These are phyloP conservation scores for Azolla pinnata DNA, from an alignment of 75 land plant genomes.

Conservation along the genomic window DNA sequence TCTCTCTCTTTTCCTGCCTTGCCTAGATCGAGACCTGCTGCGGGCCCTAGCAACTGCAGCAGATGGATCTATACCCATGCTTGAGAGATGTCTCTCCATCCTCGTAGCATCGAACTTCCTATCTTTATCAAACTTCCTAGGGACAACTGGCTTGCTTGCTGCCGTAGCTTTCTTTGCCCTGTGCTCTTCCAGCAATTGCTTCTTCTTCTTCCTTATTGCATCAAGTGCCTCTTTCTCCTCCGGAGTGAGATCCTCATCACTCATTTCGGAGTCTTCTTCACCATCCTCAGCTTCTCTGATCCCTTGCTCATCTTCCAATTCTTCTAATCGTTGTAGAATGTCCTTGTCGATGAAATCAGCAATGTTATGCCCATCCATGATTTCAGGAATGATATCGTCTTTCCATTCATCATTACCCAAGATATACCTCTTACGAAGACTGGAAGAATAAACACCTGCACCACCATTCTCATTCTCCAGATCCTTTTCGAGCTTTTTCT, in stretches of 20 bases:
- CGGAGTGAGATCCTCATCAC: constrained; percentile 44
- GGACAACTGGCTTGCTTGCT: constrained; percentile 73
- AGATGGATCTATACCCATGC: constrained; percentile 70
- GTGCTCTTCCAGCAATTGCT: constrained; percentile 63
- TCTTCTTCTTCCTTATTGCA: constrained; percentile 75
- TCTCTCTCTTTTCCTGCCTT: constrained; percentile 72
- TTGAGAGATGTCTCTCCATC: constrained; percentile 74
- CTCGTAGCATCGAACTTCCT: constrained; percentile 44
- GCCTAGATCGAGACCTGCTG: constrained; percentile 52
- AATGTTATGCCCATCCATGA: constrained; percentile 86
- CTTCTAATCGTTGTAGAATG: constrained; percentile 69
- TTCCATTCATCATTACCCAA: constrained; percentile 75
- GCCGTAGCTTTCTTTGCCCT: constrained; percentile 85
- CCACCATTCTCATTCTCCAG: constrained; percentile 89
- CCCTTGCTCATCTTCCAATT: constrained; percentile 76
- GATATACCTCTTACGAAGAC: constrained; percentile 63
- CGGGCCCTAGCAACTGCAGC: constrained; percentile 61
- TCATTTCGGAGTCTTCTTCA: constrained; percentile 71
- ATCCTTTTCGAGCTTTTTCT: constrained; percentile 67
- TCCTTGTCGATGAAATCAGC: constrained; percentile 79
- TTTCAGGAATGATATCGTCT: constrained; percentile 84
- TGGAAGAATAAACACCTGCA: constrained; percentile 93
- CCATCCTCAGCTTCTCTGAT: constrained; percentile 39
- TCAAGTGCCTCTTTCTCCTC: constrained; percentile 66
- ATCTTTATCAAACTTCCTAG: constrained; percentile 79